These are phyloP conservation scores for Hypoxylon sp. DNA, from an alignment of 2,329 filamentous ascomycete genomes.

Conservation along the genomic window DNA sequence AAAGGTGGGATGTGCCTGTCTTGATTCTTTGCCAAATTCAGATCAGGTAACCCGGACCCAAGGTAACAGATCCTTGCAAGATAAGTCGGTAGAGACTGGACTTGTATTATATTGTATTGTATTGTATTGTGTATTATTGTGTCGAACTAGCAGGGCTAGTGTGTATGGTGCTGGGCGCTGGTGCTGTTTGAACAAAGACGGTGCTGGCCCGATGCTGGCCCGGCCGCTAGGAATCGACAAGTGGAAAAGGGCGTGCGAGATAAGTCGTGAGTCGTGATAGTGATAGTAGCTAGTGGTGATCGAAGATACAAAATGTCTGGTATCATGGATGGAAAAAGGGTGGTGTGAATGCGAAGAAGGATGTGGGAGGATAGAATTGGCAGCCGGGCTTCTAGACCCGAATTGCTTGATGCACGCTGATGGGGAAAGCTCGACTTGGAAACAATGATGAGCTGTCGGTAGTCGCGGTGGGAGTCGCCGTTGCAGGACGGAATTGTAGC, in stretches of 20 bases:
- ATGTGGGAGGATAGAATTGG: slow-evolving; percentile 32
- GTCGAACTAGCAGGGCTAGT: slow-evolving; percentile 25
- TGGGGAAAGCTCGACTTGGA: slow-evolving; percentile 35
- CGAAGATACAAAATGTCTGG: slow-evolving; percentile 1
- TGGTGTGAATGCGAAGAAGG: slow-evolving; percentile 33
- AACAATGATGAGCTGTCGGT: slow-evolving; percentile 42
- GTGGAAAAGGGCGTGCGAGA: neutral
- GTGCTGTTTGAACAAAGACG: slow-evolving; percentile 23
- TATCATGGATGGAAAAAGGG: slow-evolving; percentile 29
- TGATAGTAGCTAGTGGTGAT: slow-evolving; percentile 14
- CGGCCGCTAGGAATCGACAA: slow-evolving; percentile 9
- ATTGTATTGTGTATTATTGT: slow-evolving; percentile 15
- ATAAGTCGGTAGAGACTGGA: slow-evolving; percentile 38
- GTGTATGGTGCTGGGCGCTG: neutral
- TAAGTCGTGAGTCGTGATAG: too few species aligned
- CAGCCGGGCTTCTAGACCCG: slow-evolving; percentile 42
- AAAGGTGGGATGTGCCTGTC: slow-evolving; percentile 44
- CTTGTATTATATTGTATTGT: slow-evolving; percentile 30
- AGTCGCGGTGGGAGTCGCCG: slow-evolving; percentile 40
- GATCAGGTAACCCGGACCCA: slow-evolving; percentile 46
- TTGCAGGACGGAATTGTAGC: slow-evolving; percentile 12
- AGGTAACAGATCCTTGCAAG: slow-evolving; percentile 40
- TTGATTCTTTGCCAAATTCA: slow-evolving; percentile 38
- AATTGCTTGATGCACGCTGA: slow-evolving; percentile 34
- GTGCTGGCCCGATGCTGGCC: slow-evolving; percentile 30